A percentile compares a stretch with the other conserved stretches of the same genome.
Evolutionary conservation across 805 yeast genomes (phyloP).

Genomic region (Candida suzukii): DNA sequence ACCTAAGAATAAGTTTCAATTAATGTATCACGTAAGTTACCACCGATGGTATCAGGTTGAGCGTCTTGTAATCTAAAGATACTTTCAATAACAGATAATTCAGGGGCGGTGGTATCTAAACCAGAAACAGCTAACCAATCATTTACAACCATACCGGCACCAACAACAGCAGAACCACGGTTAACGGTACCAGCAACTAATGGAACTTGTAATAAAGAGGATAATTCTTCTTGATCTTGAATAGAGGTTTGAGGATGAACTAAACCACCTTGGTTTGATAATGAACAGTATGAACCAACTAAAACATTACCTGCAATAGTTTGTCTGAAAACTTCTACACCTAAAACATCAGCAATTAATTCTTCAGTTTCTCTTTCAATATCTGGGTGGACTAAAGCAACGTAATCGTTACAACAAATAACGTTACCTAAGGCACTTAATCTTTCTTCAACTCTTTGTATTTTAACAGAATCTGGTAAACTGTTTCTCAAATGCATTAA

Average conservation of each 20-base stretch:
- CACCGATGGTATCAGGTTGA: slow-evolving; percentile 78
- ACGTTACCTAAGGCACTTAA: slow-evolving; percentile 96
- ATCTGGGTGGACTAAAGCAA: slow-evolving; percentile 98
- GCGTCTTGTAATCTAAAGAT: slow-evolving; percentile 92
- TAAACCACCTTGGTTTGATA: slow-evolving; percentile 95
- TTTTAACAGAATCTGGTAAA: slow-evolving; percentile 89
- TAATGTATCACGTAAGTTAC: slow-evolving; percentile 83
- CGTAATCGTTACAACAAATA: slow-evolving; percentile 97
- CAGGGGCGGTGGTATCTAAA: slow-evolving; percentile 97
- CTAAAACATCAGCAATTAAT: slow-evolving; percentile 93
- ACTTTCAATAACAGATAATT: slow-evolving; percentile 91
- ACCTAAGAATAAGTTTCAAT: slow-evolving; percentile 79
- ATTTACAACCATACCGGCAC: slow-evolving; percentile 98
- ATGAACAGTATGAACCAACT: slow-evolving; percentile 92
- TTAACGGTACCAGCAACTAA: slow-evolving; percentile 97
- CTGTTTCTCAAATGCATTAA: slow-evolving; percentile 95
- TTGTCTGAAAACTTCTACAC: slow-evolving; percentile 98
- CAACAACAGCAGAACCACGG: slow-evolving; percentile 95
- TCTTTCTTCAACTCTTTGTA: slow-evolving; percentile 97
- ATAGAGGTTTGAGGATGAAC: slow-evolving; percentile 97
- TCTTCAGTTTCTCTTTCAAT: slow-evolving; percentile 99
- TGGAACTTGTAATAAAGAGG: slow-evolving; percentile 93
- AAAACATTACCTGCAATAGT: slow-evolving; percentile 97
- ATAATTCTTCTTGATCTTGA: slow-evolving; percentile 97
- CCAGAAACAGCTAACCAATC: slow-evolving; percentile 98